phyloP scores from a whole-genome alignment of 306 rosid species.

The Glycine latifolia region DNA sequence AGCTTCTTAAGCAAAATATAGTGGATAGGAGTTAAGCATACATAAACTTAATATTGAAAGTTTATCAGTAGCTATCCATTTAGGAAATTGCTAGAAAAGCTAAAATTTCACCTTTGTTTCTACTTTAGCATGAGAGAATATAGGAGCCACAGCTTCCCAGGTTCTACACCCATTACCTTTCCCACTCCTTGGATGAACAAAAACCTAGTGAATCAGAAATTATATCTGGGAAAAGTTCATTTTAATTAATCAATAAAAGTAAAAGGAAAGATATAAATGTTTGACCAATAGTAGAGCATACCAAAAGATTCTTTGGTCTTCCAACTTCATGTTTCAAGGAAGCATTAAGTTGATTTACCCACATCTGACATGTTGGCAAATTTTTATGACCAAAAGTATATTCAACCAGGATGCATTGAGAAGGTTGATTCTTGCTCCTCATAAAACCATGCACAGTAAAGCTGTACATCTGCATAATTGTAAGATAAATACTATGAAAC shows the following conservation, averaged over 20 bases:
- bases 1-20: constrained; percentile 31
- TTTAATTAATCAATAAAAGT: constrained; percentile 49
- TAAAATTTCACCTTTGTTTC: constrained; percentile 70
- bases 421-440: constrained; percentile 67
- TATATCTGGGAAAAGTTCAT: constrained; percentile 59
- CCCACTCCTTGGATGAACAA: constrained; percentile 97
- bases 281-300: constrained; percentile 56
- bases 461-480: constrained; percentile 65
- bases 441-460: constrained; percentile 74
- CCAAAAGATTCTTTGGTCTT: constrained; percentile 90
- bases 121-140: constrained; percentile 82
- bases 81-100: constrained; percentile 27
- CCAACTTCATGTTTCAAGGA: constrained; percentile 62
- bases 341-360: constrained; percentile 72
- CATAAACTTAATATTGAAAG: constrained; percentile 14
- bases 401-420: constrained; percentile 60
- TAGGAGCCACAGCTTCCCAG: constrained; percentile 88
- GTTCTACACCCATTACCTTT: constrained; percentile 76
- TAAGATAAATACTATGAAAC: constrained; percentile 40
- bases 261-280: constrained; percentile 35
- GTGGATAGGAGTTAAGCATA: not conserved
- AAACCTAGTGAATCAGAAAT: constrained; percentile 79
- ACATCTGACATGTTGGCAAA: constrained; percentile 68
- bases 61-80: constrained; percentile 14
- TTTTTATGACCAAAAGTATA: constrained; percentile 78